A percentile compares a stretch with the other conserved stretches of the same genome.
phyloP scores from a whole-genome alignment of 2,329 filamentous ascomycete genomes.

The Eurotiales sp. region DNA sequence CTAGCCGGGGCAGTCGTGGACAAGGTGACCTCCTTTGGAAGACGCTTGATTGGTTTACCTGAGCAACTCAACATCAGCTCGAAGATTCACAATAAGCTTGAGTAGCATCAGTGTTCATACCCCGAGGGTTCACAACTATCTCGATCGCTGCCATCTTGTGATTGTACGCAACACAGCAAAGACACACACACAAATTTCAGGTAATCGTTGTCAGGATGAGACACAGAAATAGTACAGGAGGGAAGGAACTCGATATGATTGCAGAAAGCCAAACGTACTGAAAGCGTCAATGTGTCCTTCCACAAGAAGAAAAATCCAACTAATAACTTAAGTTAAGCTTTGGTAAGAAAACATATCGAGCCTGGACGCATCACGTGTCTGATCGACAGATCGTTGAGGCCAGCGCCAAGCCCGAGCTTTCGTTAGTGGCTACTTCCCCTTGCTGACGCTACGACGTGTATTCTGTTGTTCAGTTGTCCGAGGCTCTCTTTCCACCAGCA shows the following conservation, averaged over 20 bases:
- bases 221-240: background rate
- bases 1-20: constrained; percentile 48
- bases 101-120: constrained; percentile 23
- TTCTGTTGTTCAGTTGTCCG: no score
- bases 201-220: background rate
- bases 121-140: constrained; percentile 30
- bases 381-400: background rate
- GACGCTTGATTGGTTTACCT: constrained; percentile 61
- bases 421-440: constrained; percentile 3
- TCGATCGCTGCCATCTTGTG: constrained; percentile 17
- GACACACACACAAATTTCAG: background rate
- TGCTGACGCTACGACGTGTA: background rate
- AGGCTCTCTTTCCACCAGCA: no score
- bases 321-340: background rate
- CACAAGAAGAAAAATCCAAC: background rate
- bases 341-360: background rate
- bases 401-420: background rate
- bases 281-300: background rate
- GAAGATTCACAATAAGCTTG: constrained; percentile 16
- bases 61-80: constrained; percentile 4
- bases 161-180: background rate
- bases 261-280: background rate
- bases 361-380: background rate
- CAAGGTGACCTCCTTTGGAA: constrained; percentile 55
- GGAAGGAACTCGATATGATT: no score